Base-by-base conservation (phyloP, 2,329 filamentous ascomycete genomes). In the Trichophyton schoenleinii region DNA sequence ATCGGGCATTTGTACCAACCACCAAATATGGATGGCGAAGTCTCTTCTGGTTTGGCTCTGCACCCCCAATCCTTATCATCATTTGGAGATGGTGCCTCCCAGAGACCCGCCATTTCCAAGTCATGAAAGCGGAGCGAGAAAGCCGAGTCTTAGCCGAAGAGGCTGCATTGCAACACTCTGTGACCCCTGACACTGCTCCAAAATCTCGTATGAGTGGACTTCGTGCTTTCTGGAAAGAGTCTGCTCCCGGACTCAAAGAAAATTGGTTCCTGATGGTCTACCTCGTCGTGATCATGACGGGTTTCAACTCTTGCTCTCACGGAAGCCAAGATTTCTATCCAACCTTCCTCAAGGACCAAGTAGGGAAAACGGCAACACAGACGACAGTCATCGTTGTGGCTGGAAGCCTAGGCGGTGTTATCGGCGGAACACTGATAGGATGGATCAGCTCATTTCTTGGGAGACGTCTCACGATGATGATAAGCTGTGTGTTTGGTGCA, bases 41-140 rank as follows among this genome's bases (percentile, higher is more conserved):
- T 0, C 78, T 95, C 0, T 95, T 86, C 78, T 96, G 91, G 90
- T 95, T 95, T 72, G 90, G 86, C 11, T 89, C 90, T 4, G 82
- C 86, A 42, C 88, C 89, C 0, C 91, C 91, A 0, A 80, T 91
- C 1, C 72, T 95, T 36, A 87, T 95, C 73, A 95, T 95, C 69
- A 69, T 84, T 60, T 90, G 88, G 78, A 86, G 91, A 38, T 77
- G 92, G 22, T 83, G 81, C 70, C 80, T 96, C 1, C 87, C 88
- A 4, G 91, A 96, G 76, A 95, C 90, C 0, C 75, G 87, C 53
- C 81, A 85, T 0, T 95, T 87, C 73, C 79, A 66, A n/a, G 36
- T 41, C 3, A 64, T 67, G 60, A 63, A 87, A 69, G 63, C 63
- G 9, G 61, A 63, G 41, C 52, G 52, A 34, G 52, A 55, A 11